Evolutionary conservation across 23 red algal species (phyloP).

Genomic region (Gracilaria domingensis): DNA sequence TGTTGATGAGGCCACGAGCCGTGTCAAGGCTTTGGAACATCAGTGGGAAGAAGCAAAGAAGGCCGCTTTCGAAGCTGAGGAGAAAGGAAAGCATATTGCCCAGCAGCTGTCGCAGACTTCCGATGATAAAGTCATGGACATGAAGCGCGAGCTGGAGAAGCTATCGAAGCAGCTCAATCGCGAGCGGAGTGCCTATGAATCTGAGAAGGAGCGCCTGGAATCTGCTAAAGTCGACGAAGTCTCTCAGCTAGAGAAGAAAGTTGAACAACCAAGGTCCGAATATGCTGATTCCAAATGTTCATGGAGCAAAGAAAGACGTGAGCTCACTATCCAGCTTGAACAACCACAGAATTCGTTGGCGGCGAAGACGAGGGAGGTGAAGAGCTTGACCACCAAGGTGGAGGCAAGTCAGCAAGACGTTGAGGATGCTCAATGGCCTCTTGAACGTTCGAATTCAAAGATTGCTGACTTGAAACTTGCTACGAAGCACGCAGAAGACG

Average conservation of each 20-base stretch:
- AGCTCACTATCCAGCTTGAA: constrained; percentile 36
- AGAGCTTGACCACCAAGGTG: constrained; percentile 42
- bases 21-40: not conserved
- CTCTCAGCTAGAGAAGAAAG: constrained; percentile 38
- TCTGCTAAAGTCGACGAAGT: constrained; percentile 21
- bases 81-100: constrained; percentile 11
- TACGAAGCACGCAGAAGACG: constrained; percentile 35
- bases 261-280: constrained; percentile 28
- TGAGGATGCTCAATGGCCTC: constrained; percentile 59
- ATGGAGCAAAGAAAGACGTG: constrained; percentile 40
- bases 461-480: constrained; percentile 46
- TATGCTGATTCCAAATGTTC: constrained; percentile 19
- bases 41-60: constrained; percentile 19
- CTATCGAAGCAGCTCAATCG: constrained; percentile 34
- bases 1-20: not conserved
- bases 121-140: constrained; percentile 34
- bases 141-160: constrained; percentile 10
- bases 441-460: constrained; percentile 55
- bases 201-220: constrained; percentile 30
- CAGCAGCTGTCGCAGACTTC: constrained; percentile 3
- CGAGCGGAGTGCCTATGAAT: constrained; percentile 20
- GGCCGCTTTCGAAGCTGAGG: constrained; percentile 36
- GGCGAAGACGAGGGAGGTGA: constrained; percentile 47
- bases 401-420: constrained; percentile 47
- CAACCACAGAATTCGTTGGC: constrained; percentile 41